phyloP scores from a whole-genome alignment of 108 stramenopile genomes.

The Tribonema minus region DNA sequence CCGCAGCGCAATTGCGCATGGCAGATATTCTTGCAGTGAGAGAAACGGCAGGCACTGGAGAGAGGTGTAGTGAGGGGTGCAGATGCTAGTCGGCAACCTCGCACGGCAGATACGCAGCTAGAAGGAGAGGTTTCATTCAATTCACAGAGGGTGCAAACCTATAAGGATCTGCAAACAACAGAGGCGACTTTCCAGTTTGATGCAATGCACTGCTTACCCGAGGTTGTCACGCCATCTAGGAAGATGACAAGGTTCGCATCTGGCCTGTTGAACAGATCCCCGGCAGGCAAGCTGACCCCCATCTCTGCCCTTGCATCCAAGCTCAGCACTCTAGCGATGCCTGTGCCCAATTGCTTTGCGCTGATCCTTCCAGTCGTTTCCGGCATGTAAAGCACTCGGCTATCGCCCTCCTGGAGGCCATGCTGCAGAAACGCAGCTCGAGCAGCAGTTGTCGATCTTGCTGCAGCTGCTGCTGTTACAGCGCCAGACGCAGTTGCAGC shows the following conservation, averaged over 20 bases:
- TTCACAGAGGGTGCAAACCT: too few relatives aligned
- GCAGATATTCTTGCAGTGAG: background rate
- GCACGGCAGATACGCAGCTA: too few relatives aligned
- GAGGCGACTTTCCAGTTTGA: too few relatives aligned
- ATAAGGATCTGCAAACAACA: too few relatives aligned
- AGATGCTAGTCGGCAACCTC: background rate
- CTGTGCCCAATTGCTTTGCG: conserved; percentile 7
- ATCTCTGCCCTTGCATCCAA: conserved; percentile 27
- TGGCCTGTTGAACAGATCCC: conserved; percentile 34
- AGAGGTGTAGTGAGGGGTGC: background rate
- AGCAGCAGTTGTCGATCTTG: background rate
- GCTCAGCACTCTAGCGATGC: conserved; percentile 28
- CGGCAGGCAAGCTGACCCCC: conserved; percentile 8
- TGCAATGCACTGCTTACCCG: too few relatives aligned
- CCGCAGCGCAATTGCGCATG: too few relatives aligned
- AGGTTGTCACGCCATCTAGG: conserved; percentile 26
- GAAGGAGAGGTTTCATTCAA: too few relatives aligned
- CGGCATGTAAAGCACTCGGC: conserved; percentile 10
- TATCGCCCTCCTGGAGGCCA: conserved; percentile 17
- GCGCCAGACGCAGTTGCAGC: too few relatives aligned
- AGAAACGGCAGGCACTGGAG: background rate
- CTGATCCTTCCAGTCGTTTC: background rate
- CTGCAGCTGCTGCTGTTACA: background rate
- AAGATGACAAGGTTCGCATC: conserved; percentile 22
- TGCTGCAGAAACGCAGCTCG: conserved; percentile 23